Evolutionary conservation across 352 stramenopile species (phyloP), one percentile per base, ranked within the genome.

Genomic region (Phytophthora foliorum): DNA sequence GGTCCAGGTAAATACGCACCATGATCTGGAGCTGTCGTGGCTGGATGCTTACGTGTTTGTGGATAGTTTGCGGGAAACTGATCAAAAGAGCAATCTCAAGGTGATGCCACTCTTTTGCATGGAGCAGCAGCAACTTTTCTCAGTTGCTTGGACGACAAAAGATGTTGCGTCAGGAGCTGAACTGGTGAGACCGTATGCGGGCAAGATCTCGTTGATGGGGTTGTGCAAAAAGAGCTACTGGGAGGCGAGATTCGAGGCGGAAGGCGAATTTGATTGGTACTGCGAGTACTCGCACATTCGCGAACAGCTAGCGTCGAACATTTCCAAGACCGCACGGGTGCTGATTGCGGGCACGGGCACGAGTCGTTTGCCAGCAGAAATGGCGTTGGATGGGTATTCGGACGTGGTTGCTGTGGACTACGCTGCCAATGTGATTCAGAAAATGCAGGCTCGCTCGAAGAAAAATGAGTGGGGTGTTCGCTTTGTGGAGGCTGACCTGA

Each of bases 211-310:
- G 10, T 69, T 86, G 58, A 88, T 88, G 71, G 77, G 77, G 42
- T 61, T 86, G 22, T 81, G 77, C 57, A 84, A 88, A 45, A 84
- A 88, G 75, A 78, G 74, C 34, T 88, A 88, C 51, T 88, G 80
- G 80, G 77, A 86, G 46, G 72, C 61, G 13, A 57, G 80, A 3
- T 88, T 84, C 55, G 77, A 88, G 51, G 71, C 64, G 4, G 77
- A 88, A 56, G 78, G 72, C 0, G 72, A 86, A 49, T 88, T 84
- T 64, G 80, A 88, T 62, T 88, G 80, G 77, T 88, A 88, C 54
- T 88, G 80, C 49, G 46, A 78, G 34, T 86, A 88, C 56, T 42
- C 66, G 14, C 77, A 86, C 36, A 74, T 88, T 60, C 69, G 74
- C 27, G 57, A 79, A 14, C 32, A 84, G 2, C 49, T 88, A n/a